phyloP scores from a whole-genome alignment of 495 filamentous ascomycete species.

The Aspergillus heteromorphus region DNA sequence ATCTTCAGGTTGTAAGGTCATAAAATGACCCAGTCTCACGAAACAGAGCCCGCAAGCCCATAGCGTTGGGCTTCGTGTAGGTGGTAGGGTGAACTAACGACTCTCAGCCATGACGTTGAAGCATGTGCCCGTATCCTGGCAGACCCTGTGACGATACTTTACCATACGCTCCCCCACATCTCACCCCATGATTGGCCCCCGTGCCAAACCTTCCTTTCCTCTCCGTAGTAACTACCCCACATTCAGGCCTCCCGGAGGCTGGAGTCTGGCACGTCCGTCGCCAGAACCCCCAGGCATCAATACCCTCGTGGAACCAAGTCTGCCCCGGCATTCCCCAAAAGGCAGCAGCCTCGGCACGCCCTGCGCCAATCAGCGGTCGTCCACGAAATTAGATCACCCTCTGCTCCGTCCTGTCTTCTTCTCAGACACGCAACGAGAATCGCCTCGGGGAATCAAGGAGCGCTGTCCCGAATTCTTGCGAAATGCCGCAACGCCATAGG shows the following conservation, averaged over 20 bases:
- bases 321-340: neutral
- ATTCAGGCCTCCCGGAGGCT: neutral
- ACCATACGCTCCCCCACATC: neutral
- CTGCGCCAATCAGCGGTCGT: conserved; percentile 16
- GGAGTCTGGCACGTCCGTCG: neutral
- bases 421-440: neutral
- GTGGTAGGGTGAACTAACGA: neutral
- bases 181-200: neutral
- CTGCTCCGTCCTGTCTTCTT: neutral
- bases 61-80: too few species aligned
- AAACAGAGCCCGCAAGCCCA: too few species aligned
- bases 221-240: neutral
- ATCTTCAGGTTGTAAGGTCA: neutral
- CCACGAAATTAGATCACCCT: neutral
- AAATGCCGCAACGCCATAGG: neutral
- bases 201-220: neutral
- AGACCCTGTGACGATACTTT: conserved; percentile 21
- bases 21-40: neutral
- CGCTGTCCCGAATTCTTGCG: neutral
- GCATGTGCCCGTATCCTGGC: conserved; percentile 21
- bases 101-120: conserved; percentile 25
- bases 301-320: neutral
- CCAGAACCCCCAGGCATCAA: neutral
- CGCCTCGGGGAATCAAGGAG: neutral
- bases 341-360: neutral